These are phyloP conservation scores for Paecilomyces sp. DNA, from an alignment of 2,329 filamentous ascomycete species.

Conservation along the genomic window DNA sequence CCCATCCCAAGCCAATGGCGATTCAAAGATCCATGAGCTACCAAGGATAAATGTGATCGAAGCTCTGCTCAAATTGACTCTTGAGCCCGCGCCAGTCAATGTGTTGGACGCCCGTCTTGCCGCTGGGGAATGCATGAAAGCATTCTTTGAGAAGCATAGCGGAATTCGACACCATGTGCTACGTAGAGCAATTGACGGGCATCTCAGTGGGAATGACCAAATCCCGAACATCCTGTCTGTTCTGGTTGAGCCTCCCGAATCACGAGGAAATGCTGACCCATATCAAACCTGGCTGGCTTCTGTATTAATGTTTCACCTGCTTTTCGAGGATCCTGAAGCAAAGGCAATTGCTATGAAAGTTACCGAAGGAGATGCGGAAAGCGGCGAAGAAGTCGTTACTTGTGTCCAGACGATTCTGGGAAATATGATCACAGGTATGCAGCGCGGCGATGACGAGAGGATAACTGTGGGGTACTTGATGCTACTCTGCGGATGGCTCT, in stretches of 20 bases:
- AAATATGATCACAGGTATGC: conserved; percentile 74
- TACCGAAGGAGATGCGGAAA: conserved; percentile 80
- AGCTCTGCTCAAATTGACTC: conserved; percentile 73
- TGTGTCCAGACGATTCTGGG: conserved; percentile 82
- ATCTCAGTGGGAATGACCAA: conserved; percentile 68
- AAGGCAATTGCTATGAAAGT: conserved; percentile 75
- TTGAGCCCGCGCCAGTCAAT: conserved; percentile 59
- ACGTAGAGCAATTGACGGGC: conserved; percentile 79
- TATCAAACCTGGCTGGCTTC: conserved; percentile 88
- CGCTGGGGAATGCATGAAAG: conserved; percentile 83
- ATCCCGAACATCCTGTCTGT: conserved; percentile 84
- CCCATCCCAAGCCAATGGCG: conserved; percentile 26
- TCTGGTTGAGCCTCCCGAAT: conserved; percentile 60
- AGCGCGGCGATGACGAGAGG: conserved; percentile 68
- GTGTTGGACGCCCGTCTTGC: conserved; percentile 76
- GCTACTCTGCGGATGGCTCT: conserved; percentile 82
- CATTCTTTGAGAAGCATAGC: conserved; percentile 78
- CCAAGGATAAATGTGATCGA: conserved; percentile 83
- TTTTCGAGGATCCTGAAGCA: conserved; percentile 71
- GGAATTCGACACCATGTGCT: conserved; percentile 82
- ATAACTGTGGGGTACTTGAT: conserved; percentile 81
- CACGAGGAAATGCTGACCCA: conserved; percentile 62
- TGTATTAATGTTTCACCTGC: conserved; percentile 75
- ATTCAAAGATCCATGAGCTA: conserved; percentile 39
- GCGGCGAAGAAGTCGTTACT: conserved; percentile 89